These are phyloP conservation scores for Plasmodium cynomolgi DNA, from an alignment of 169 alveolate species.

Conservation along the genomic window DNA sequence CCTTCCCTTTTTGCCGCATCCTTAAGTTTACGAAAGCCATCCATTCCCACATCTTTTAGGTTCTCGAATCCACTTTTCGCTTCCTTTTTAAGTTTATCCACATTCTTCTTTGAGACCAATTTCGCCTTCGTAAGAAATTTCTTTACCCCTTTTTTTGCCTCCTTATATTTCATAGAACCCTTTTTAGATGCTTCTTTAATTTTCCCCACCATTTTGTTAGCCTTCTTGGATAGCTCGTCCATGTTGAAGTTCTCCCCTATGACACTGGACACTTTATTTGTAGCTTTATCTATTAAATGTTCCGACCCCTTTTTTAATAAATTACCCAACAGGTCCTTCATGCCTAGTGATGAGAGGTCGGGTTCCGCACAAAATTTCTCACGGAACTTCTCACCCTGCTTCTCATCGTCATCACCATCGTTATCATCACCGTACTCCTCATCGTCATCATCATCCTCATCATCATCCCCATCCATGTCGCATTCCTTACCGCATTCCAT, in stretches of 20 bases:
- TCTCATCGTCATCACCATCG: not conserved
- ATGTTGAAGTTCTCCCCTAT: slow-evolving; percentile 16
- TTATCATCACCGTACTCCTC: not conserved
- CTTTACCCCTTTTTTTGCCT: not conserved
- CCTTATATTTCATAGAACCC: not conserved
- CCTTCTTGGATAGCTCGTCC: slow-evolving; percentile 19
- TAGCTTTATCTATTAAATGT: slow-evolving; percentile 19
- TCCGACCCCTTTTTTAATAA: slow-evolving; percentile 22
- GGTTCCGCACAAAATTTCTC: not conserved
- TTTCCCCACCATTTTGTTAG: slow-evolving; percentile 1
- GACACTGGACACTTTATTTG: slow-evolving; percentile 5
- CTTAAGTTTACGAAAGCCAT: not conserved
- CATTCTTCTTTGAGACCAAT: not conserved
- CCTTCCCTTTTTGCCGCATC: slow-evolving; percentile 21
- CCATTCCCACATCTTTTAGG: not conserved
- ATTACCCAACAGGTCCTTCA: not conserved
- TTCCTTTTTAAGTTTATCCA: slow-evolving; percentile 10
- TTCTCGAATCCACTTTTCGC: not conserved
- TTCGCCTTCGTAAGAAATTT: slow-evolving; percentile 5
- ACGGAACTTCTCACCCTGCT: not conserved
- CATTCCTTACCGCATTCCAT: too few relatives aligned
- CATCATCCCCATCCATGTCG: not conserved
- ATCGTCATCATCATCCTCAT: not conserved
- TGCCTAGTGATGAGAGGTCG: not conserved
- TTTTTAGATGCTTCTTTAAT: slow-evolving; percentile 19